These are phyloP conservation scores for Ceratobasidium sp. DNA, from an alignment of 1,284 basidiomycete genomes.

Conservation along the genomic window DNA sequence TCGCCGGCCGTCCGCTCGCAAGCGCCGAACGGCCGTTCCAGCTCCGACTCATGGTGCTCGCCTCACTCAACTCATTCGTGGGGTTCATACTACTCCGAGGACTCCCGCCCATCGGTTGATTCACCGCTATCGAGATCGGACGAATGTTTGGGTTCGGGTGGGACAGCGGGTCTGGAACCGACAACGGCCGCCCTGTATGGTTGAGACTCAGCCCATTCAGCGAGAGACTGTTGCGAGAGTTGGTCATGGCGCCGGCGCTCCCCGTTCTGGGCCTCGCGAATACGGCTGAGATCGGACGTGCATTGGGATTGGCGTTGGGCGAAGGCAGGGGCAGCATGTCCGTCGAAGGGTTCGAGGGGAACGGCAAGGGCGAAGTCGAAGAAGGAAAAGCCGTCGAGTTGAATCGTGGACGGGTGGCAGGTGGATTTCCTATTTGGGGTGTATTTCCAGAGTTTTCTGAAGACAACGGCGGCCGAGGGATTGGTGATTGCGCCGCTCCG, in stretches of 20 bases:
- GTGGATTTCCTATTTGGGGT: background rate
- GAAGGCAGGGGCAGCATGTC: constrained; percentile 24
- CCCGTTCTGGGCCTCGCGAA: constrained; percentile 38
- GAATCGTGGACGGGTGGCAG: background rate
- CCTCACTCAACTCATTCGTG: constrained; percentile 12
- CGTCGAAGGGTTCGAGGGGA: constrained; percentile 5
- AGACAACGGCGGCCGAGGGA: constrained; percentile 5
- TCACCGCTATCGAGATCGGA: constrained; percentile 22
- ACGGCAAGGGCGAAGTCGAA: constrained; percentile 3
- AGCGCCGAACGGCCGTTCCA: constrained; percentile 37
- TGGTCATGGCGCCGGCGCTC: constrained; percentile 10
- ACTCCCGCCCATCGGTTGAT: constrained; percentile 11
- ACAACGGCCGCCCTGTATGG: background rate
- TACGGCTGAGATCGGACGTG: constrained; percentile 37
- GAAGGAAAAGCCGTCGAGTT: constrained; percentile 2
- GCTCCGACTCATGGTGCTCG: constrained; percentile 1
- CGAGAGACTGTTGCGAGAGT: constrained; percentile 8
- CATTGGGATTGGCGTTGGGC: constrained; percentile 27
- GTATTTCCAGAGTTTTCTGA: background rate
- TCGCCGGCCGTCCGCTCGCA: constrained; percentile 19
- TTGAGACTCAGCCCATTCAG: constrained; percentile 36
- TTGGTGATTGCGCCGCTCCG: constrained; percentile 23
- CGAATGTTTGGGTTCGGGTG: constrained; percentile 6
- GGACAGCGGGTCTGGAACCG: background rate
- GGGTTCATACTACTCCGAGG: constrained; percentile 36